phyloP scores from a whole-genome alignment of 305 asterid species.

The Plantago coronopus region DNA sequence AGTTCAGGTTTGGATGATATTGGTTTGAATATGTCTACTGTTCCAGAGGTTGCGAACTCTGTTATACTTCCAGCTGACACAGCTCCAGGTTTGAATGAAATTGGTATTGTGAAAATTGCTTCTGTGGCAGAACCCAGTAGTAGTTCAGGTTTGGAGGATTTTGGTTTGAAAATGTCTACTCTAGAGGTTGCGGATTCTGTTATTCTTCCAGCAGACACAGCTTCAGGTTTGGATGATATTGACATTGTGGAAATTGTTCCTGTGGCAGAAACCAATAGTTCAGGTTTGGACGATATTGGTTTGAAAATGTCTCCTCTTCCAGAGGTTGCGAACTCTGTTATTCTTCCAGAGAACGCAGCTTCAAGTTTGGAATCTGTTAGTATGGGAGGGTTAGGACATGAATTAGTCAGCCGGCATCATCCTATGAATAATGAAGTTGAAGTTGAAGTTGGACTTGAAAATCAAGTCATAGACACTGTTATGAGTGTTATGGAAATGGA shows the following conservation, averaged over 20 bases:
- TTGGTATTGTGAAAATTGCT: neutral
- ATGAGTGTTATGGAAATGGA: slow-evolving; percentile 14
- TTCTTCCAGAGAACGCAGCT: too few species aligned
- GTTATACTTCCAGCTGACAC: too few species aligned
- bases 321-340: too few species aligned
- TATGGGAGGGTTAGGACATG: slow-evolving; percentile 19
- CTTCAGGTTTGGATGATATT: too few species aligned
- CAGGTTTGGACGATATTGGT: slow-evolving; percentile 16
- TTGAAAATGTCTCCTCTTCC: slow-evolving; percentile 14
- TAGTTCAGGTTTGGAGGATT: slow-evolving; percentile 26
- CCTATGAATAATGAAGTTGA: neutral
- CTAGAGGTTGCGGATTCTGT: too few species aligned
- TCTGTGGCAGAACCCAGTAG: slow-evolving; percentile 14
- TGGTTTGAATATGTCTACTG: too few species aligned
- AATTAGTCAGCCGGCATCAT: too few species aligned
- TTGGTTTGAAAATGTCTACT: too few species aligned
- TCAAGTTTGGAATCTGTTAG: too few species aligned
- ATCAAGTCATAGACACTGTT: slow-evolving; percentile 27
- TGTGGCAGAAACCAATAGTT: slow-evolving; percentile 20
- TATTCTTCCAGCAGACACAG: too few species aligned
- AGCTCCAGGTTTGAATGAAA: too few species aligned
- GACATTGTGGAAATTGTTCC: slow-evolving; percentile 21
- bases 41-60: too few species aligned
- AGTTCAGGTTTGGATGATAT: slow-evolving; percentile 26
- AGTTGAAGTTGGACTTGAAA: slow-evolving; percentile 7